Evolutionary conservation across 257 asterid genomes (phyloP).

Genomic region (Petunia axillaris): DNA sequence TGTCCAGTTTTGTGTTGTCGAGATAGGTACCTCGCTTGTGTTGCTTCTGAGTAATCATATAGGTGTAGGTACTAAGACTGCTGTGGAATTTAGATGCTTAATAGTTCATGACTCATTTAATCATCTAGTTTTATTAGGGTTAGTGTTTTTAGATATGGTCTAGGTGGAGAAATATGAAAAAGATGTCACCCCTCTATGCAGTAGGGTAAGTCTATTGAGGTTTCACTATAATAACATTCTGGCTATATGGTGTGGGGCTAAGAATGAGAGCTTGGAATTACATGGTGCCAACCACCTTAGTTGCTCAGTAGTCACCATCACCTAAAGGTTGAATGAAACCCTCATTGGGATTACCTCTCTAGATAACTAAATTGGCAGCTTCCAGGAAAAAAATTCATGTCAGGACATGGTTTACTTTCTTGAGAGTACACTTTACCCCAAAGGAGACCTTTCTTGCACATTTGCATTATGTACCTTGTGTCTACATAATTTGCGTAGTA

Average conservation of each 20-base stretch:
- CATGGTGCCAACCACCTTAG: conserved; percentile 39
- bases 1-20: conserved; percentile 4
- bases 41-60: background rate
- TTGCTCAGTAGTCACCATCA: conserved; percentile 40
- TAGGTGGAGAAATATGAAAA: background rate
- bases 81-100: background rate
- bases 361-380: conserved; percentile 19
- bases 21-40: background rate
- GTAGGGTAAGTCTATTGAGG: conserved; percentile 5
- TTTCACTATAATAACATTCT: conserved; percentile 24
- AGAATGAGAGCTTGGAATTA: conserved; percentile 26
- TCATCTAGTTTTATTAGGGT: conserved; percentile 9
- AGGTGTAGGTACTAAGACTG: background rate
- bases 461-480: background rate
- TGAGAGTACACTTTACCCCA: conserved; percentile 20
- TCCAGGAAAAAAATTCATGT: conserved; percentile 3
- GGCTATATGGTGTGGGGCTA: conserved; percentile 23
- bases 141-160: background rate
- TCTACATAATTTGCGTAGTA: too few relatives aligned
- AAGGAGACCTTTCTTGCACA: background rate
- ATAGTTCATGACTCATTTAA: background rate
- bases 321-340: conserved; percentile 20
- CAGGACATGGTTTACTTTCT: background rate
- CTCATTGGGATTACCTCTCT: conserved; percentile 7
- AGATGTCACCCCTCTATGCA: background rate